Conservation (phyloP, 495 filamentous ascomycete species). For the Penicillium egyptiacum region DNA sequence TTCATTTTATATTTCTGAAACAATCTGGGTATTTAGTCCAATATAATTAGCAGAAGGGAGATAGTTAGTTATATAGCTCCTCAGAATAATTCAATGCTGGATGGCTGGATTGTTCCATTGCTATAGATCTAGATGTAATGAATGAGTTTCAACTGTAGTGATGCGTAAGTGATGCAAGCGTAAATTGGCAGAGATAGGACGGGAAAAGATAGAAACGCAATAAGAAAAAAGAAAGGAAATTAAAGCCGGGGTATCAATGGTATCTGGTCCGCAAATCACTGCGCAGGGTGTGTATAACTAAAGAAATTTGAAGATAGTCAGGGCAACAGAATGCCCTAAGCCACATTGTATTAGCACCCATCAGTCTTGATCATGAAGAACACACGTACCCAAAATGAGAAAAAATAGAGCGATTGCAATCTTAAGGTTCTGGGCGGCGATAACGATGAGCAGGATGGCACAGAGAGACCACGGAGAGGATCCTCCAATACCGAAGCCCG, state of each 20-base stretch:
- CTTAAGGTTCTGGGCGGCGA: conserved; percentile 29
- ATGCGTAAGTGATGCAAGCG: not conserved
- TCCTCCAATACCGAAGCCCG: conserved; percentile 25
- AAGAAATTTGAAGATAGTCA: conserved; percentile 1
- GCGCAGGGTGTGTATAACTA: not conserved
- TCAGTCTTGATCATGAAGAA: not conserved
- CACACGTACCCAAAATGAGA: conserved; percentile 24
- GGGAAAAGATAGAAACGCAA: not conserved
- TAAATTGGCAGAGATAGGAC: not conserved
- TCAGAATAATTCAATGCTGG: not conserved
- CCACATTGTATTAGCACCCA: not conserved
- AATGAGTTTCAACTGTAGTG: not conserved
- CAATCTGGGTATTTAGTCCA: not conserved
- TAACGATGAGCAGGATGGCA: conserved; percentile 24
- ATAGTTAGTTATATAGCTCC: not conserved
- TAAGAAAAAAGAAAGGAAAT: not conserved
- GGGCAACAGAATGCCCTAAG: conserved; percentile 1
- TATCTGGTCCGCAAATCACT: not conserved
- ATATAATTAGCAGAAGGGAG: not conserved
- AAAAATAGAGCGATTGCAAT: conserved; percentile 22
- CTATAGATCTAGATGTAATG: not conserved
- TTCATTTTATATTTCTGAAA: conserved; percentile 10
- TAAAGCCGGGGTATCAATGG: not conserved
- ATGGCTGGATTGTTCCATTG: not conserved
- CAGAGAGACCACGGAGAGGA: conserved; percentile 29